These are phyloP conservation scores for Amyloporia xantha DNA, from an alignment of 768 basidiomycete species.

Conservation along the genomic window DNA sequence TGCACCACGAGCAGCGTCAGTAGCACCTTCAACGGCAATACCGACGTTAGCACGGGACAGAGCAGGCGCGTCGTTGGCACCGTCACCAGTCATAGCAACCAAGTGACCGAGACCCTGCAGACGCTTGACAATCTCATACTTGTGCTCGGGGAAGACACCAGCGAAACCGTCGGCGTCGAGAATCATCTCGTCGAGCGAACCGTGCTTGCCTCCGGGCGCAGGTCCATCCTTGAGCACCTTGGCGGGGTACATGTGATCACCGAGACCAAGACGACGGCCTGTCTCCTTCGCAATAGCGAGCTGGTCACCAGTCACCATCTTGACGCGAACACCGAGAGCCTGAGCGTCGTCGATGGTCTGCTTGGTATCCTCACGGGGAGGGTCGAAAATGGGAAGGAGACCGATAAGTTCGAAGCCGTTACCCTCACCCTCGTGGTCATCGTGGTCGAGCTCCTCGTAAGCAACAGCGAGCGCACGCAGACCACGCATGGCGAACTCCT, in stretches of 20 bases:
- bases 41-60: slow-evolving; percentile 98
- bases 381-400: slow-evolving; percentile 95
- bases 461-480: slow-evolving; percentile 97
- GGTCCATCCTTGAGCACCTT: slow-evolving; percentile 99
- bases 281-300: slow-evolving; percentile 99
- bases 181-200: slow-evolving; percentile 92
- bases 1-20: slow-evolving; percentile 96
- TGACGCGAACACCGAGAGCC: slow-evolving; percentile 93
- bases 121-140: slow-evolving; percentile 99
- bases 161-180: slow-evolving; percentile 99
- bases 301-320: slow-evolving; percentile 99
- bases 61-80: slow-evolving; percentile 98
- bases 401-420: slow-evolving; percentile 98
- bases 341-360: slow-evolving; percentile 97
- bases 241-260: slow-evolving; percentile 99
- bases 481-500: slow-evolving; percentile 93
- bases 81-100: slow-evolving; percentile 99
- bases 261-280: slow-evolving; percentile 93
- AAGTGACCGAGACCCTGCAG: slow-evolving; percentile 94
- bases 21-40: slow-evolving; percentile 99
- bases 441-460: slow-evolving; percentile 84
- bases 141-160: slow-evolving; percentile 99
- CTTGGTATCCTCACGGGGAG: slow-evolving; percentile 97
- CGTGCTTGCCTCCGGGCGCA: slow-evolving; percentile 76
- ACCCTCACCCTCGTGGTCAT: slow-evolving; percentile 79